A percentile compares a stretch with the other conserved stretches of the same genome.
Conservation (phyloP, 83 land plant genomes). For the Picea engelmannii region DNA sequence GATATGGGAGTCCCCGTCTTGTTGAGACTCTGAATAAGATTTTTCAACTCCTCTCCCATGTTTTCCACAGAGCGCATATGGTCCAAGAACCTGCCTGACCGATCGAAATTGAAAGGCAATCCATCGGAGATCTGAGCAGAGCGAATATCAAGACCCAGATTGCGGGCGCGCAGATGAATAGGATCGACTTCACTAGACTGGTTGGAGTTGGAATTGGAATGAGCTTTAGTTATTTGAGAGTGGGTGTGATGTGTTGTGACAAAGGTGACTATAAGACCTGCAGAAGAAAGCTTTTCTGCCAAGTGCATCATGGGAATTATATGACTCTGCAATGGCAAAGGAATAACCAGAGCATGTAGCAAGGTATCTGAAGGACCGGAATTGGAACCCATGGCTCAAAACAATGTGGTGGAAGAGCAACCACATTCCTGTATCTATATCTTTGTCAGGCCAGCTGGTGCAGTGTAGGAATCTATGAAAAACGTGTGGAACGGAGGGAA, state of each 20-base stretch:
- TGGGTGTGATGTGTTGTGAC: background rate
- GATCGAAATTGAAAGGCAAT: background rate
- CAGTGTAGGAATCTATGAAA: too few relatives aligned
- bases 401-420: too few relatives aligned
- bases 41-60: background rate
- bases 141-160: background rate
- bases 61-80: background rate
- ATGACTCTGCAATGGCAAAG: conserved; percentile 7
- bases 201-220: too few relatives aligned
- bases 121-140: background rate
- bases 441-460: too few relatives aligned
- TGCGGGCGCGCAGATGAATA: background rate
- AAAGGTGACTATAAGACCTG: background rate
- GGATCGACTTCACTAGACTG: background rate
- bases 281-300: background rate
- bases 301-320: background rate
- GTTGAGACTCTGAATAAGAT: background rate
- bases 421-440: too few relatives aligned
- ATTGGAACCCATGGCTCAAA: too few relatives aligned
- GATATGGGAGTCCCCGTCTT: background rate
- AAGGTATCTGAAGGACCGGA: too few relatives aligned
- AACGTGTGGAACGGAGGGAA: too few relatives aligned
- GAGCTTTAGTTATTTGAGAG: background rate
- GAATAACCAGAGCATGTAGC: background rate
- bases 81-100: background rate